A percentile compares a stretch with the other conserved stretches of the same genome.
These are phyloP conservation scores for Penicillium hesseltinei DNA, from an alignment of 2,329 filamentous ascomycete species.

Conservation along the genomic window DNA sequence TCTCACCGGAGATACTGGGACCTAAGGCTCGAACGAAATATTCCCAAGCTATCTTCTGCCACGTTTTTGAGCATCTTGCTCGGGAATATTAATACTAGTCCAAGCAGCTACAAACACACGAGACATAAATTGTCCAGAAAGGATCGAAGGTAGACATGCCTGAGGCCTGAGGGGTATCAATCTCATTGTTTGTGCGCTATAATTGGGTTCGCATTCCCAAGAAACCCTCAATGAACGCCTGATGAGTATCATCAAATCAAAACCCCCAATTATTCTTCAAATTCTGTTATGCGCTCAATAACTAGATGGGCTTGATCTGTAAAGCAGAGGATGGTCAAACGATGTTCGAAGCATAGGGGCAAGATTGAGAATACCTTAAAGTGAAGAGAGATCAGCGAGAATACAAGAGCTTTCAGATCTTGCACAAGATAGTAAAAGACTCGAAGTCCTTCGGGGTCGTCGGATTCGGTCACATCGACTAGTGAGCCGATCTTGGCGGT, in stretches of 20 bases:
- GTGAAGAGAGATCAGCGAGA: slow-evolving; percentile 92
- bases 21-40: no score
- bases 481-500: slow-evolving; percentile 97
- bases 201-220: slow-evolving; percentile 9
- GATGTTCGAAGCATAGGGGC: not conserved
- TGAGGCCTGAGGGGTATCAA: slow-evolving; percentile 5
- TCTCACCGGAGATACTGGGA: not conserved
- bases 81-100: not conserved
- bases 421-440: slow-evolving; percentile 99
- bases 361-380: slow-evolving; percentile 67
- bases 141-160: not conserved
- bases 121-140: not conserved
- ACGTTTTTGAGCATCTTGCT: not conserved
- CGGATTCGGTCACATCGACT: slow-evolving; percentile 93
- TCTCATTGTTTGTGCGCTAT: slow-evolving; percentile 7
- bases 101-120: not conserved
- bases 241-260: slow-evolving; percentile 22
- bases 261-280: slow-evolving; percentile 4
- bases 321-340: slow-evolving; percentile 1
- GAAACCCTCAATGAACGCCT: slow-evolving; percentile 23
- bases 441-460: slow-evolving; percentile 89
- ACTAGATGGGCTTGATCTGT: slow-evolving; percentile 55
- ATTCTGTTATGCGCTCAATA: not conserved
- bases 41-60: not conserved
- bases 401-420: slow-evolving; percentile 93